Conservation (phyloP, 179 eudicot genomes). For the Drosera spatulata region DNA sequence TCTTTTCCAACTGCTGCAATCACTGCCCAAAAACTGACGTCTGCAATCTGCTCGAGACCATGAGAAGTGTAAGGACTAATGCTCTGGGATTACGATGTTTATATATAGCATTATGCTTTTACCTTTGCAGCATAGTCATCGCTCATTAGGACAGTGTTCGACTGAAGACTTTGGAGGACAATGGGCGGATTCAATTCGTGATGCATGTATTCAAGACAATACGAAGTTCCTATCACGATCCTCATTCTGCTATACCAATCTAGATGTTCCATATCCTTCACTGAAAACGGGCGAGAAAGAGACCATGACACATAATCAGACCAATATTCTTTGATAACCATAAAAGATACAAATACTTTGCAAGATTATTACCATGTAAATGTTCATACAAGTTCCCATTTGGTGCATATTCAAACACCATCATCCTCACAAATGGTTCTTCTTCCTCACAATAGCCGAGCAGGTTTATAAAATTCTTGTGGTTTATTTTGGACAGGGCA, state of each 20-base stretch:
- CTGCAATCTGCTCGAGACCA: slow-evolving; percentile 35
- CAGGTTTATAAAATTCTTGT: slow-evolving; percentile 87
- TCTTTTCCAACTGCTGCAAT: slow-evolving; percentile 27
- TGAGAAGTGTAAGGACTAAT: no score
- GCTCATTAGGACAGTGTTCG: slow-evolving; percentile 44
- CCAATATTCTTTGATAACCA: no score
- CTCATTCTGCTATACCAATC: slow-evolving; percentile 85
- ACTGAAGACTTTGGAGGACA: slow-evolving; percentile 33
- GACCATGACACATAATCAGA: not conserved
- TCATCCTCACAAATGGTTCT: slow-evolving; percentile 81
- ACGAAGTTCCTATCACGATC: slow-evolving; percentile 72
- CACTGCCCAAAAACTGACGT: slow-evolving; percentile 50
- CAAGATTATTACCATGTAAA: slow-evolving; percentile 52
- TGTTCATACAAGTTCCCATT: slow-evolving; percentile 86
- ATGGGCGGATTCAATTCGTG: slow-evolving; percentile 59
- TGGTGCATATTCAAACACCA: slow-evolving; percentile 94
- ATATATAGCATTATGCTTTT: not conserved
- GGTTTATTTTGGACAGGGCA: slow-evolving; percentile 63
- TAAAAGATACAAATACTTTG: not conserved
- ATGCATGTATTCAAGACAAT: slow-evolving; percentile 87
- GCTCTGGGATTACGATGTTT: not conserved
- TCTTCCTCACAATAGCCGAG: slow-evolving; percentile 88
- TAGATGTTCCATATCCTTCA: slow-evolving; percentile 65
- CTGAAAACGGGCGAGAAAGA: slow-evolving; percentile 19
- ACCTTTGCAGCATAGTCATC: slow-evolving; percentile 94